These are phyloP conservation scores for Aspergillus sp. DNA, from an alignment of 2,329 filamentous ascomycete species.

Conservation along the genomic window DNA sequence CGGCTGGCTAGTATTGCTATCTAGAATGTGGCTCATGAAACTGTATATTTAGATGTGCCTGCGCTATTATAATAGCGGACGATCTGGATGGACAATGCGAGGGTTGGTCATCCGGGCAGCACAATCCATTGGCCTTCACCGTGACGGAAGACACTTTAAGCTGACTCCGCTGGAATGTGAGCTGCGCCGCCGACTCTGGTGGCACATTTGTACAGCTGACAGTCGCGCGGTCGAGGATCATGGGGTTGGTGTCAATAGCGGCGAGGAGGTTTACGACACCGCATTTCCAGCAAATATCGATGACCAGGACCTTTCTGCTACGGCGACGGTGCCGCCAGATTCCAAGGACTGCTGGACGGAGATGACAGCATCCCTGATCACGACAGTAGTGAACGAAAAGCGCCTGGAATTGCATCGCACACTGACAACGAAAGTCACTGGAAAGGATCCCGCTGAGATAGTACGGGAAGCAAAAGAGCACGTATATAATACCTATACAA, in stretches of 20 bases:
- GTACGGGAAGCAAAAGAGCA: slow-evolving; percentile 47
- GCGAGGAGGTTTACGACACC: slow-evolving; percentile 46
- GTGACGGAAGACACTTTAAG: slow-evolving; percentile 54
- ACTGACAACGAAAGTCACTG: slow-evolving; percentile 38
- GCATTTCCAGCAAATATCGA: slow-evolving; percentile 50
- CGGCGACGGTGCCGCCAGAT: slow-evolving; percentile 51
- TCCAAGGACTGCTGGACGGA: slow-evolving; percentile 57
- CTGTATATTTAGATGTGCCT: slow-evolving; percentile 24
- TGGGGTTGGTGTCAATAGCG: slow-evolving; percentile 55
- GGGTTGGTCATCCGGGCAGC: slow-evolving; percentile 56
- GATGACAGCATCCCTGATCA: slow-evolving; percentile 59
- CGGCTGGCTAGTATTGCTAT: too few species aligned
- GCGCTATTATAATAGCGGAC: slow-evolving; percentile 24
- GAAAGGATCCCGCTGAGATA: slow-evolving; percentile 31
- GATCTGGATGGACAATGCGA: slow-evolving; percentile 51
- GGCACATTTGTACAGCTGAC: slow-evolving; percentile 49
- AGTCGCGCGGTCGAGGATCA: slow-evolving; percentile 60
- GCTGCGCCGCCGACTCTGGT: slow-evolving; percentile 57
- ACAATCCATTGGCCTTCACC: slow-evolving; percentile 52
- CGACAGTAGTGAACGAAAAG: slow-evolving; percentile 50
- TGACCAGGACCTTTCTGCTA: slow-evolving; percentile 54
- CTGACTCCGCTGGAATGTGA: slow-evolving; percentile 56
- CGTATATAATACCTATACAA: slow-evolving; percentile 53
- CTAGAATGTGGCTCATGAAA: neutral
- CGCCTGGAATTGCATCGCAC: slow-evolving; percentile 18